These are phyloP conservation scores for Lactarius hengduanensis DNA, from an alignment of 768 basidiomycete genomes.

Conservation along the genomic window DNA sequence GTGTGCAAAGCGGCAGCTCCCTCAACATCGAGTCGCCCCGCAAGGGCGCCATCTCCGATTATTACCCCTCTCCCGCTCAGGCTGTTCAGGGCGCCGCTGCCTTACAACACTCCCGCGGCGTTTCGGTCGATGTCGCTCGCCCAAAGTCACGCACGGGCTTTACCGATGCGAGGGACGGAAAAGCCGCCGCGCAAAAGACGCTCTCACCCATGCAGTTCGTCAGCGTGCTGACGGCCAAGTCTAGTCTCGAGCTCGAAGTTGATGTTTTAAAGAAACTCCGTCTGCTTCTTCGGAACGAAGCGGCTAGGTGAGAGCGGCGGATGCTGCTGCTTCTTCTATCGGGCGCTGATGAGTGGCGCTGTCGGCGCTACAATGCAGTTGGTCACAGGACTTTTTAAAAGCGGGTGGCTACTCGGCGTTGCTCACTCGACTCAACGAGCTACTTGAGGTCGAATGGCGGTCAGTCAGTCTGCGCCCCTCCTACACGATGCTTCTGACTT, in stretches of 20 bases:
- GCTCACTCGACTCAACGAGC: constrained; percentile 81
- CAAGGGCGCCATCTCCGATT: constrained; percentile 23
- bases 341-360: constrained; percentile 15
- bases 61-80: constrained; percentile 8
- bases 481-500: background rate
- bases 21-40: constrained; percentile 52
- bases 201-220: constrained; percentile 66
- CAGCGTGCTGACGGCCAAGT: constrained; percentile 62
- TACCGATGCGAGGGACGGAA: constrained; percentile 48
- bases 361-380: constrained; percentile 46
- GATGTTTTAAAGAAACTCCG: constrained; percentile 86
- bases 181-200: constrained; percentile 46
- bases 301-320: constrained; percentile 59
- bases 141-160: constrained; percentile 53
- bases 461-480: constrained; percentile 39
- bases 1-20: constrained; percentile 72
- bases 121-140: constrained; percentile 55
- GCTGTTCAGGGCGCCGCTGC: too few relatives aligned
- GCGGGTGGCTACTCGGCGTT: constrained; percentile 85
- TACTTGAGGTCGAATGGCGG: constrained; percentile 97
- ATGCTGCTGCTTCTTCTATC: constrained; percentile 1
- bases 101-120: constrained; percentile 57
- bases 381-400: constrained; percentile 85
- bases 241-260: constrained; percentile 76
- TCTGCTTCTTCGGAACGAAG: constrained; percentile 84